Evolutionary conservation across 768 basidiomycete genomes (phyloP), one percentile per base, ranked within the genome.

Genomic region (Phanerodontia chrysosporium): DNA sequence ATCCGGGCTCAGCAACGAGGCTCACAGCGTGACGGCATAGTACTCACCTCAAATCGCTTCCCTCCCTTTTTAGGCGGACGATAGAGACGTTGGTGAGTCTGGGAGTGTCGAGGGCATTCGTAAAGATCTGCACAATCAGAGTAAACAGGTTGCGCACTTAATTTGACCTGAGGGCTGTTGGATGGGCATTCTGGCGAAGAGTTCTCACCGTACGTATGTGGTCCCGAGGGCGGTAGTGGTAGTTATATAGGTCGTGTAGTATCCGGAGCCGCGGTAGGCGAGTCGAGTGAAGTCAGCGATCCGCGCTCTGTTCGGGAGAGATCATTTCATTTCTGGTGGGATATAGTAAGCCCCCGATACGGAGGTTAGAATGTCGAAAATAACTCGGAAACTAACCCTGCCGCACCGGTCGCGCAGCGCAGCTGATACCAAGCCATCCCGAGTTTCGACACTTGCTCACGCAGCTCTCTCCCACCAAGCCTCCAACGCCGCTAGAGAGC

Each of bases 81-180:
- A 98, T 83, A 39, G 94, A 94, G 59, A 98, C 96, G 70, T 99
- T 99, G 7, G 97, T 99, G 45, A 99, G 78, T 73, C 95, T 98
- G 73, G 44, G 65, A 56, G 16, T 14, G 28, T 36, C 16, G 45
- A 30, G 59, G 49, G 14, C 3, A 24, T 57, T 55, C 54, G 53
- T 53, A 49, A 60, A 66, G 66, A 53, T 51, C 42, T 39, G 39
- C 29, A 55, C 21, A 14, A 28, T 39, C 18, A n/a, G 44, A 22
- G 32, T 58, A 44, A 35, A 60, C 29, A 54, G 55, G n/a, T 28
- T 36, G 56, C 63, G 55, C 65, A 90, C 92, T 92, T 94, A 73
- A 93, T 95, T 70, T 94, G 92, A 69, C 89, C 90, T 2, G 92
- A 92, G 22, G 92, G 92, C 64, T 94, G 92, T 30, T 93, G 79